These are phyloP conservation scores for Kurtzmaniella quercitrusa DNA, from an alignment of 1,139 yeast species.

Conservation along the genomic window DNA sequence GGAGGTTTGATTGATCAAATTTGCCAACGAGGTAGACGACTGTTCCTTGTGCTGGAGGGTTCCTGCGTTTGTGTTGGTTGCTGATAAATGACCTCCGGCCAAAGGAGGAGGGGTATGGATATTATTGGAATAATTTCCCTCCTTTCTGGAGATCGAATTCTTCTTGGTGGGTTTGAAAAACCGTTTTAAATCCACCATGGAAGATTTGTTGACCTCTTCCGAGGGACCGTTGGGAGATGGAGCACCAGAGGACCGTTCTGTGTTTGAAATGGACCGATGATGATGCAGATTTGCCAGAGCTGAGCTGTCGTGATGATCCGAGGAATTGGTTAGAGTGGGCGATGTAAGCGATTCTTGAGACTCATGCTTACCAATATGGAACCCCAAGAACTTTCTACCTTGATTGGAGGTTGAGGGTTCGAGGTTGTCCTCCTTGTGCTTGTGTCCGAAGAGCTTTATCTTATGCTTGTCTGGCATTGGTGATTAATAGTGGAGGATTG, in stretches of 20 bases:
- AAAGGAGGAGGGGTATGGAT: constrained; percentile 31
- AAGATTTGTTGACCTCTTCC: constrained; percentile 28
- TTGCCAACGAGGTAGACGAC: constrained; percentile 40
- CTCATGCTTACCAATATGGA: constrained; percentile 37
- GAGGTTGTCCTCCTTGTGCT: constrained; percentile 26
- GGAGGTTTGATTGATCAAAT: constrained; percentile 42
- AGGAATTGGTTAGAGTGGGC: constrained; percentile 28
- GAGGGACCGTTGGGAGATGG: constrained; percentile 6
- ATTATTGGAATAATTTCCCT: constrained; percentile 19
- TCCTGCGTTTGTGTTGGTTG: constrained; percentile 2
- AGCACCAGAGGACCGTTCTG: constrained; percentile 2
- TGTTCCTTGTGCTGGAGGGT: constrained; percentile 27
- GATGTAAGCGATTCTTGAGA: constrained; percentile 32
- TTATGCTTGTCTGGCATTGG: constrained; percentile 48
- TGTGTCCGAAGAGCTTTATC: constrained; percentile 35
- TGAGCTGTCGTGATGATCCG: constrained; percentile 18
- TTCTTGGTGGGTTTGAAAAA: constrained; percentile 41
- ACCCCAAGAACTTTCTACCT: constrained; percentile 30
- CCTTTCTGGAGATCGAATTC: constrained; percentile 19
- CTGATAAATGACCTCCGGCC: constrained; percentile 10
- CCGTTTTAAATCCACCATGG: constrained; percentile 40
- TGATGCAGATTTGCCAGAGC: constrained; percentile 12
- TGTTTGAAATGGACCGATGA: constrained; percentile 10
- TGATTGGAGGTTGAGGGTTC: constrained; percentile 33
- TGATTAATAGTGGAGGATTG: background rate